These are phyloP conservation scores for Jamesozyma jinghongensis DNA, from an alignment of 805 yeast species.

Conservation along the genomic window DNA sequence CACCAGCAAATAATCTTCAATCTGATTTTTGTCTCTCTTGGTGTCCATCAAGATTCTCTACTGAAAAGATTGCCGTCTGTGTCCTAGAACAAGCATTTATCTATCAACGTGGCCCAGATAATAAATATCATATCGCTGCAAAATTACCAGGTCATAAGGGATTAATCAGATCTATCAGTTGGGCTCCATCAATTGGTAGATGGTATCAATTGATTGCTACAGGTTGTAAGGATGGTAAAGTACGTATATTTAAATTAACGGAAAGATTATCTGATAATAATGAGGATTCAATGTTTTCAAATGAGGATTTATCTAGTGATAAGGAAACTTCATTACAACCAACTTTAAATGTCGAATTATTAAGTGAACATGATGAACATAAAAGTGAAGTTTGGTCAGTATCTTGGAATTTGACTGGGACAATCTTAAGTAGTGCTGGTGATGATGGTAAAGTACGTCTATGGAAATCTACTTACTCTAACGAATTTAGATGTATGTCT, in stretches of 20 bases:
- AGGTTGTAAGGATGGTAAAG: constrained; percentile 90
- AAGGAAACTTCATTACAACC: constrained; percentile 2
- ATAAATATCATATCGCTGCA: constrained; percentile 48
- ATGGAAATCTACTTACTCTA: constrained; percentile 83
- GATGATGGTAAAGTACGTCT: constrained; percentile 88
- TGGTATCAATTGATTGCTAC: constrained; percentile 84
- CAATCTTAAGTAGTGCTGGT: constrained; percentile 86
- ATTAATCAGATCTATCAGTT: constrained; percentile 74
- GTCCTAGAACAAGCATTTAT: constrained; percentile 83
- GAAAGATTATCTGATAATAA: constrained; percentile 28
- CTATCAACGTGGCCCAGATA: constrained; percentile 46
- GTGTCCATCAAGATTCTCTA: constrained; percentile 80
- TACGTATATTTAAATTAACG: constrained; percentile 70
- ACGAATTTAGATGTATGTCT: constrained; percentile 86
- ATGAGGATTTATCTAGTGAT: constrained; percentile 52
- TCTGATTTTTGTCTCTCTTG: constrained; percentile 79
- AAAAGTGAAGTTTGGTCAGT: constrained; percentile 93
- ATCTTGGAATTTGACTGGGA: constrained; percentile 90
- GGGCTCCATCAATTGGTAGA: constrained; percentile 97
- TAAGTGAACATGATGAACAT: constrained; percentile 68
- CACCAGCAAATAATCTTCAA: constrained; percentile 74
- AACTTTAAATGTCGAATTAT: constrained; percentile 41
- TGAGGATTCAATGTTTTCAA: constrained; percentile 7
- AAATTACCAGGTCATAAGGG: constrained; percentile 79
- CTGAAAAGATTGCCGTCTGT: constrained; percentile 73